Conservation (phyloP, 805 yeast species). For the Suhomyces vadensis region DNA sequence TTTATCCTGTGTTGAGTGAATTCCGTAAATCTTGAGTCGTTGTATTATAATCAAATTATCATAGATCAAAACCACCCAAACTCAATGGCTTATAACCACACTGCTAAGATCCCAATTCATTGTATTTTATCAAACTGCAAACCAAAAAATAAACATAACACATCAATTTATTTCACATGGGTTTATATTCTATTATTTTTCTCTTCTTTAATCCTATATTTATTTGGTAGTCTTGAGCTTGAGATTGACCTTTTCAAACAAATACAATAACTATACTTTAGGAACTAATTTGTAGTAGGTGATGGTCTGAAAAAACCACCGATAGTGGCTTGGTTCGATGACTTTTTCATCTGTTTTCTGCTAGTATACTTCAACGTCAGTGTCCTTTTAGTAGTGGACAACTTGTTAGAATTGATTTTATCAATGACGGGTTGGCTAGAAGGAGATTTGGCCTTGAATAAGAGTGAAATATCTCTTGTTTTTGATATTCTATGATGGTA, state of each 20-base stretch:
- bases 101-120: constrained; percentile 1
- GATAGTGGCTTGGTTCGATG: background rate
- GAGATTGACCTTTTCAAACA: background rate
- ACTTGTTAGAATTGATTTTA: no score
- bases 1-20: constrained; percentile 97
- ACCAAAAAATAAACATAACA: background rate
- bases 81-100: background rate
- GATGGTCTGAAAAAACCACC: background rate
- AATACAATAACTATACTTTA: background rate
- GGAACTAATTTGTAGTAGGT: background rate
- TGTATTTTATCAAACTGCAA: constrained; percentile 2
- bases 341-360: constrained; percentile 8
- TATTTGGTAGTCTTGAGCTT: background rate
- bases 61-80: background rate
- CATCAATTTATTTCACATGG: constrained; percentile 8
- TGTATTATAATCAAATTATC: background rate
- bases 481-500: constrained; percentile 20
- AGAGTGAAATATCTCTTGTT: constrained; percentile 33
- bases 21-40: constrained; percentile 70
- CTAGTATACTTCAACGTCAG: constrained; percentile 18
- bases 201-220: background rate
- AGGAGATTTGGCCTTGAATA: constrained; percentile 21
- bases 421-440: background rate
- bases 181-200: background rate
- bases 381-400: no score